Base-by-base conservation (phyloP, 345 rosid species). In the Heritiera littoralis region DNA sequence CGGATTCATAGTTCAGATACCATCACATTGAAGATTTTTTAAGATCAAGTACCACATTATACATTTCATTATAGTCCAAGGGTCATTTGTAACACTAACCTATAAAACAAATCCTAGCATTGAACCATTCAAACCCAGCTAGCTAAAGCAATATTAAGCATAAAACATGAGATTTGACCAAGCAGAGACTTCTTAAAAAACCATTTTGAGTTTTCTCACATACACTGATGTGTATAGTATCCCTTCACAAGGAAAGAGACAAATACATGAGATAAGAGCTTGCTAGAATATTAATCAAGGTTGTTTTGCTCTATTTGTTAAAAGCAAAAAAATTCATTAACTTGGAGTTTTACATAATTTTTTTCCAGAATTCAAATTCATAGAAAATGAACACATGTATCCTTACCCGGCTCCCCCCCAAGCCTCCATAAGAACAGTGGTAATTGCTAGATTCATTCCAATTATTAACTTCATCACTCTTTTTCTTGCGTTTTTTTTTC, bases 71-170 rank as follows among this genome's bases (percentile, higher is more conserved):
- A 35, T 35, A 35, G 38, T 35, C 38, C 38, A 35, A 35, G 38
- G 38, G 38, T 35, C 38, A 35, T 35, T 3, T 1, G 38, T 35
- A 35, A 35, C 38, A 35, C 3, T 35, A 35, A 35, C 38, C 3
- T 3, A 35, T 35, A 35, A 35, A 35, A 35, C 38, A 35, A 67
- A 67, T 38, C 54, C 54, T 54, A 54, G 58, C 17, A 45, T 15
- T 70, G 12, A 18, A 28, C 17, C 20, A 49, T 70, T 49, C 11
- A 70, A 70, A 70, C 32, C 17, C n/a, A 49, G 28, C 74, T 70
- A 70, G 58, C 41, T 70, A 70, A n/a, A 70, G 20, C 12, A 48
- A 70, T n/a, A 15, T n/a, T 43, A 43, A 67, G 51, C 52, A 68
- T 13, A 70, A 23, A 48, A 48, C n/a, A 67, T 23, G 20, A 70